Base-by-base conservation (phyloP, 305 asterid genomes). In the Nicotiana rustica region DNA sequence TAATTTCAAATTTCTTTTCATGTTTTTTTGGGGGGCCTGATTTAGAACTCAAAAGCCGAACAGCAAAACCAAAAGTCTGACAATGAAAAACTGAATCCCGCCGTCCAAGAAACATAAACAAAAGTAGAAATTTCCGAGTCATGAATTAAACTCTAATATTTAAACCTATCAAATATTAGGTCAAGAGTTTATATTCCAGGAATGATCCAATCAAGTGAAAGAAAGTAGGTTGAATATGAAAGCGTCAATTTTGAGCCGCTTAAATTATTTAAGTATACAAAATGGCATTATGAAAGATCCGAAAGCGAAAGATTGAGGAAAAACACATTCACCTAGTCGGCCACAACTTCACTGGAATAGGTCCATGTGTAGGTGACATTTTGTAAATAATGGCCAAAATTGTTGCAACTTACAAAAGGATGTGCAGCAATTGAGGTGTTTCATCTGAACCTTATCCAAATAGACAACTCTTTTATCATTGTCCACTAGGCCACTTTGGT, bases 381-480 rank as follows among this genome's bases (percentile, higher is more conserved):
- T 47, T 47, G 25, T 21, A 31, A 12, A 71, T 71, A 21, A 6
- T 44, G 78, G 77, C 38, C 56, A 36, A 68, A 17, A 36, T 4
- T 8, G 2, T 19, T 71, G 78, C 38, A 12, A 18, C 10, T 70
- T 69, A n/a, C 5, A 73, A 38, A 68, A 38, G 2, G 60, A 73
- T 21, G 62, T 47, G 79, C 62, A 47, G 21, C 21, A 18, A 12
- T 70, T 70, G 33, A 44, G 78, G 3, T 71, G 57, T 6, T 44
- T 71, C 78, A 44, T 71, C 38, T 19, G 18, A 73, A 47, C 6
- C 79, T 73, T 73, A 73, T 47, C 79, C 79, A 73, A 73, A 67
- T 12, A 49, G 38, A 73, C 41, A 73, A 73, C 21, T 73, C 25
- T 6, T 49, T 47, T 10, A 13, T 73, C 62, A 47, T 47, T 73